phyloP scores from a whole-genome alignment of 73 alveolate species.

The Effrenium voratum region DNA sequence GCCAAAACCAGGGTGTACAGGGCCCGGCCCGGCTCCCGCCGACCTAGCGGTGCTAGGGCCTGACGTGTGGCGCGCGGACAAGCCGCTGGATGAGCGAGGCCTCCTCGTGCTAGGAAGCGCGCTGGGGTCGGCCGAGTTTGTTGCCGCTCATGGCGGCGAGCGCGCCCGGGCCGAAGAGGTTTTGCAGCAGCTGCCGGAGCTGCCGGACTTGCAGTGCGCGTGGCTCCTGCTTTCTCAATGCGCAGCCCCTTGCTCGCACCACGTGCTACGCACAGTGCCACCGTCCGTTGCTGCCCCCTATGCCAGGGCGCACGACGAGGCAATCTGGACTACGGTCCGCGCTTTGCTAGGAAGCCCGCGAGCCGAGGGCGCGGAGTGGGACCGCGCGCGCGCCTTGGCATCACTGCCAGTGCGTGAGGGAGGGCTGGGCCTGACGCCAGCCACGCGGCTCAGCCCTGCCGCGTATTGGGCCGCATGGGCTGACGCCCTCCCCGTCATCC shows the following conservation, averaged over 20 bases:
- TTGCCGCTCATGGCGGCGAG: neutral
- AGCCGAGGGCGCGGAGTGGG: too few relatives aligned
- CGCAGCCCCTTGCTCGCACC: neutral
- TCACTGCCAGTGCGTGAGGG: too few relatives aligned
- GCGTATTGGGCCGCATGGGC: too few relatives aligned
- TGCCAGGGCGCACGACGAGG: neutral
- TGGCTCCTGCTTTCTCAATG: neutral
- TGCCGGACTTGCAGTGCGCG: slow-evolving; percentile 10
- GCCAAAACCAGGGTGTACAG: neutral
- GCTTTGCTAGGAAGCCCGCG: neutral
- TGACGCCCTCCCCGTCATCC: too few relatives aligned
- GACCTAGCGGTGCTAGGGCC: neutral
- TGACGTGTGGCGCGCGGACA: neutral
- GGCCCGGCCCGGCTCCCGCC: neutral
- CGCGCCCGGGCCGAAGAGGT: neutral
- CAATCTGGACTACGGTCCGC: neutral
- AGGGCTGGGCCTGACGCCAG: too few relatives aligned
- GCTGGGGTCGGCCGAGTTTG: neutral
- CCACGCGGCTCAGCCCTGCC: too few relatives aligned
- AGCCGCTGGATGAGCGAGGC: neutral
- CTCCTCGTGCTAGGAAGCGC: neutral
- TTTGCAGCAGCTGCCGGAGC: neutral
- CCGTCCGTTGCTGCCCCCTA: neutral
- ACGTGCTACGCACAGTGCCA: neutral
- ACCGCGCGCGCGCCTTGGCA: too few relatives aligned